Percentiles rank a stretch among this genome's conserved stretches.
These are phyloP conservation scores for Mycena indigotica DNA, from an alignment of 768 basidiomycete genomes.

Conservation along the genomic window DNA sequence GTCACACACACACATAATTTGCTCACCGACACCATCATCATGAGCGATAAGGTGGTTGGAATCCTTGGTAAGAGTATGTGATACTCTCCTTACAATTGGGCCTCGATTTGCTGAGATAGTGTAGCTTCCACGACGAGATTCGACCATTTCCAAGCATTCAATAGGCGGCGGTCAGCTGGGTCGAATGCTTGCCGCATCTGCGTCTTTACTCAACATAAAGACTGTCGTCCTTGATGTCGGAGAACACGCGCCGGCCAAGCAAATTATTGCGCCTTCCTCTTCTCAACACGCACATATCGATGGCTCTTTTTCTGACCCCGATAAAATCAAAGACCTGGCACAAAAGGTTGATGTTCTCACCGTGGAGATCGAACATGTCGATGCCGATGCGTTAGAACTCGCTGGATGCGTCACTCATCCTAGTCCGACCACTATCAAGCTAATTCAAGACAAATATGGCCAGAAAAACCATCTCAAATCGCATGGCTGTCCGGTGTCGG, in stretches of 20 bases:
- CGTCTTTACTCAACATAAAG: conserved; percentile 82
- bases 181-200: conserved; percentile 92
- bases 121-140: background rate
- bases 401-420: conserved; percentile 69
- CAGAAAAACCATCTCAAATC: conserved; percentile 79
- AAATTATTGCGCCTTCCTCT: conserved; percentile 62
- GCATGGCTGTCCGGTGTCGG: conserved; percentile 55
- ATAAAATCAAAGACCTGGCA: conserved; percentile 79
- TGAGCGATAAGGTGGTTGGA: conserved; percentile 51
- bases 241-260: conserved; percentile 84
- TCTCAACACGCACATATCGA: conserved; percentile 69
- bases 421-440: conserved; percentile 74
- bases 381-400: conserved; percentile 71
- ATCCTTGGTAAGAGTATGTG: conserved; percentile 54
- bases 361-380: conserved; percentile 96
- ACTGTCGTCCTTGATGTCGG: conserved; percentile 86
- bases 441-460: conserved; percentile 86
- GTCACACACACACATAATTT: no score
- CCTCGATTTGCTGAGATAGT: conserved; percentile 3
- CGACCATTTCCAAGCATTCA: conserved; percentile 10
- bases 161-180: conserved; percentile 96
- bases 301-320: conserved; percentile 83
- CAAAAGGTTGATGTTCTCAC: conserved; percentile 83
- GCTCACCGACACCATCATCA: conserved; percentile 18
- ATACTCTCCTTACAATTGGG: no score